Conservation (phyloP, 768 basidiomycete genomes). For the Phylloporus sp. region DNA sequence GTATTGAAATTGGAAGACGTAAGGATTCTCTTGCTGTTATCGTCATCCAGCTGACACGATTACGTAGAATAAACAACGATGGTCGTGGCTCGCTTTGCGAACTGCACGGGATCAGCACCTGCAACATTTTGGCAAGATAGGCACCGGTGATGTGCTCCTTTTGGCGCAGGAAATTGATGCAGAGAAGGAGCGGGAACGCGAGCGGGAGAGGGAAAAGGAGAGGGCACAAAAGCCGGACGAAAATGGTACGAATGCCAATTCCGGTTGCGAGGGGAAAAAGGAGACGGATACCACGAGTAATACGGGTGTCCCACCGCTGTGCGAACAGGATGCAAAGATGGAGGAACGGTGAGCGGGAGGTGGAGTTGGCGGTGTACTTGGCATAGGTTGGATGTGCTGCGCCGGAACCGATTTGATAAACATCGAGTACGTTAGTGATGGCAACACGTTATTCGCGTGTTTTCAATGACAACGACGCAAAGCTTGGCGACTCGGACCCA, state of each 20-base stretch:
- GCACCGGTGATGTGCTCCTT: conserved; percentile 64
- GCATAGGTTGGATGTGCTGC: not conserved
- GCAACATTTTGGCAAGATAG: conserved; percentile 78
- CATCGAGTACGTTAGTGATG: not conserved
- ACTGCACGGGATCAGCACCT: conserved; percentile 68
- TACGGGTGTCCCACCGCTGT: conserved; percentile 19
- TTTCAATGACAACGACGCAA: conserved; percentile 3
- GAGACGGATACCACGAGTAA: conserved; percentile 21
- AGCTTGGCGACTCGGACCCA: not conserved
- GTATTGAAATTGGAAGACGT: conserved; percentile 63
- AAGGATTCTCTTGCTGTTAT: not conserved
- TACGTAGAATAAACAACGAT: conserved; percentile 65
- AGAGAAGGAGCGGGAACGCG: conserved; percentile 36
- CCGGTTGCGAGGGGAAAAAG: conserved; percentile 26
- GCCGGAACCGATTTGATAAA: no score
- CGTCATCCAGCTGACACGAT: conserved; percentile 9
- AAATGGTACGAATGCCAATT: conserved; percentile 10
- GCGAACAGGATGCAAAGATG: conserved; percentile 49
- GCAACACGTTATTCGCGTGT: conserved; percentile 11
- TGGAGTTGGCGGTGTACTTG: not conserved
- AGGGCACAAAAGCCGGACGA: conserved; percentile 24
- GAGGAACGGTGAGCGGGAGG: conserved; percentile 30
- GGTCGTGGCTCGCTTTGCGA: conserved; percentile 79
- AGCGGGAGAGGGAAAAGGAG: conserved; percentile 33
- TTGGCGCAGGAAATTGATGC: conserved; percentile 35